A percentile compares a stretch with the other conserved stretches of the same genome.
Evolutionary conservation across 331 rosid species (phyloP).

Genomic region (Quercus lobata): DNA sequence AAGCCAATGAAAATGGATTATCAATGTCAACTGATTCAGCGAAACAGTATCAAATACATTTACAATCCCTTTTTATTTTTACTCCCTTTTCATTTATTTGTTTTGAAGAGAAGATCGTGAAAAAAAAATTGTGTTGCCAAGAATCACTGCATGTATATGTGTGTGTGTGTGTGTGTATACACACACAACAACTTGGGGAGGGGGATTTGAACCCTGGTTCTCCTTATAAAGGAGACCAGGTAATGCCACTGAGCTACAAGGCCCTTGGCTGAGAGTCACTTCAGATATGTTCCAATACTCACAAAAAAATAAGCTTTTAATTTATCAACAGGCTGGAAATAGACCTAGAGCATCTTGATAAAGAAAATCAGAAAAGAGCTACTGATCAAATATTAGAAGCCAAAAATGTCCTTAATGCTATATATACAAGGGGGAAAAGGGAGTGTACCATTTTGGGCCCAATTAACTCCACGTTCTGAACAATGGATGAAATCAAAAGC

Average conservation of each 20-base stretch:
- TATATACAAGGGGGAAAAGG: not conserved
- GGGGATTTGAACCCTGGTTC: no score
- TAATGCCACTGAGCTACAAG: no score
- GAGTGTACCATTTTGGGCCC: slow-evolving; percentile 82
- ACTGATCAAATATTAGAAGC: slow-evolving; percentile 7
- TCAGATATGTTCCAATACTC: not conserved
- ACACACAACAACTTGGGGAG: no score
- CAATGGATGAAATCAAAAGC: slow-evolving; percentile 95
- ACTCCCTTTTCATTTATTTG: not conserved
- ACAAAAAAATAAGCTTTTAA: not conserved
- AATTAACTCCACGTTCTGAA: slow-evolving; percentile 80
- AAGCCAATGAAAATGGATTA: slow-evolving; percentile 24
- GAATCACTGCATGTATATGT: not conserved
- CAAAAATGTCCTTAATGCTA: not conserved
- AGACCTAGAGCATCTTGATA: slow-evolving; percentile 4
- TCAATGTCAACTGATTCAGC: slow-evolving; percentile 20
- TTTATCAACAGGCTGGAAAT: not conserved
- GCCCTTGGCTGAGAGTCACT: not conserved
- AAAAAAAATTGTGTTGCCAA: not conserved
- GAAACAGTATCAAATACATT: slow-evolving; percentile 12
- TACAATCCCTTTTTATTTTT: not conserved
- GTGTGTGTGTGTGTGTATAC: no score
- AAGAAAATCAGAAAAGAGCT: slow-evolving; percentile 1
- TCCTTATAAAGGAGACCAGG: no score
- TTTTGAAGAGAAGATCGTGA: not conserved